Evolutionary conservation across 2,329 filamentous ascomycete species (phyloP).

Genomic region (Claviceps spartinae): DNA sequence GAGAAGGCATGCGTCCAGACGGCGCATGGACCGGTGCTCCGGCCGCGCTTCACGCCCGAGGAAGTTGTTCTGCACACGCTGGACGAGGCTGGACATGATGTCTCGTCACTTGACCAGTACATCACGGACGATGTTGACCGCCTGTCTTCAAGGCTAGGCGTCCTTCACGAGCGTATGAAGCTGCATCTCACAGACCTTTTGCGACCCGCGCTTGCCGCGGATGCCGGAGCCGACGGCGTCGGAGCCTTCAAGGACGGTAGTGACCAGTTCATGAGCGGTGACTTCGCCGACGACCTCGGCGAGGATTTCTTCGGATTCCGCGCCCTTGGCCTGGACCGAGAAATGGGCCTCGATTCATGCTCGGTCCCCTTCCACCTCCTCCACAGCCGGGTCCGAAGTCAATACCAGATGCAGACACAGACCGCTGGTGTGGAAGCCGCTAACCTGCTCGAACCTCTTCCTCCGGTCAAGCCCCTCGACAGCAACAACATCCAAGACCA

Average conservation of each 20-base stretch:
- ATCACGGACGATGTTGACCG: slow-evolving; percentile 90
- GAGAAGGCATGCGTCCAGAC: slow-evolving; percentile 54
- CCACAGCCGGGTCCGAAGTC: slow-evolving; percentile 77
- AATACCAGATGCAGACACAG: slow-evolving; percentile 63
- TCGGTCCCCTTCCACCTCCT: slow-evolving; percentile 89
- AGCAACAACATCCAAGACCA: slow-evolving; percentile 63
- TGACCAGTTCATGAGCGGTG: slow-evolving; percentile 90
- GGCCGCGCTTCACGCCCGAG: slow-evolving; percentile 64
- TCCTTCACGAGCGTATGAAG: slow-evolving; percentile 92
- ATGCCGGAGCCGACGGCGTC: slow-evolving; percentile 69
- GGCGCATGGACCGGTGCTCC: slow-evolving; percentile 29
- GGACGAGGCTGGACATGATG: slow-evolving; percentile 67
- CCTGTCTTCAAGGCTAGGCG: slow-evolving; percentile 60
- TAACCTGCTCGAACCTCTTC: slow-evolving; percentile 52
- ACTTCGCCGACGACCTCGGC: slow-evolving; percentile 94
- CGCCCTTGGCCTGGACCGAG: slow-evolving; percentile 79
- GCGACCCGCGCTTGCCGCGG: slow-evolving; percentile 65
- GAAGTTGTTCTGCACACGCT: slow-evolving; percentile 80
- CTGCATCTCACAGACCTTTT: slow-evolving; percentile 83
- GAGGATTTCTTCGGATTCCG: slow-evolving; percentile 99
- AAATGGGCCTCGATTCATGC: slow-evolving; percentile 76
- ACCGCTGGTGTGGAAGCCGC: slow-evolving; percentile 44
- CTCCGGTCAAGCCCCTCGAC: slow-evolving; percentile 64
- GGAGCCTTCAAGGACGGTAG: slow-evolving; percentile 92
- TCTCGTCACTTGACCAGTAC: slow-evolving; percentile 72